Conservation (phyloP, 176 grass and related monocot species). For the Avena eriantha region DNA sequence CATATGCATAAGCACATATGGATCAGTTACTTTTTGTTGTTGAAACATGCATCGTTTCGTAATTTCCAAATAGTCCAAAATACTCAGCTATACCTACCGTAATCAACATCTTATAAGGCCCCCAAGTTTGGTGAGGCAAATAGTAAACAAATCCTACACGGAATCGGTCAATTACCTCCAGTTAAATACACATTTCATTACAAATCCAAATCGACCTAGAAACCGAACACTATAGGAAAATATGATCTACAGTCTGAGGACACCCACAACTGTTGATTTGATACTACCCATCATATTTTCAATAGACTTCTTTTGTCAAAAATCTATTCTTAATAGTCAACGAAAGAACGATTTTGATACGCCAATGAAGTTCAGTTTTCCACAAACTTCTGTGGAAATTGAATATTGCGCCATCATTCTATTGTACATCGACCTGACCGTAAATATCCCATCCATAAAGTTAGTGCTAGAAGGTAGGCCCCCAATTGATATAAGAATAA, state of each 20-base stretch:
- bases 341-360: neutral
- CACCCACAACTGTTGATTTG: neutral
- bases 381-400: neutral
- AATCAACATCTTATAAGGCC: too few species aligned
- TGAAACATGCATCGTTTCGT: neutral
- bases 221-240: neutral
- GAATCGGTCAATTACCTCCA: too few species aligned
- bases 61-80: neutral
- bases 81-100: too few species aligned
- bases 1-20: too few species aligned
- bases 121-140: too few species aligned
- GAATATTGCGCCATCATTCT: neutral
- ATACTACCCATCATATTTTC: neutral
- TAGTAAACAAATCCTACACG: too few species aligned
- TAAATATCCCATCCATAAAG: conserved; percentile 27
- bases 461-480: conserved; percentile 87
- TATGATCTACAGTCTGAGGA: neutral
- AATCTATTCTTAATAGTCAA: neutral
- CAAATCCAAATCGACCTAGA: neutral
- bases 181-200: neutral
- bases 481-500: conserved; percentile 50
- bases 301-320: neutral
- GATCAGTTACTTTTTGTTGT: neutral
- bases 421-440: too few species aligned
- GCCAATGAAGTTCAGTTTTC: neutral